Evolutionary conservation across 352 stramenopile species (phyloP).

Genomic region (Peronospora belbahrii): DNA sequence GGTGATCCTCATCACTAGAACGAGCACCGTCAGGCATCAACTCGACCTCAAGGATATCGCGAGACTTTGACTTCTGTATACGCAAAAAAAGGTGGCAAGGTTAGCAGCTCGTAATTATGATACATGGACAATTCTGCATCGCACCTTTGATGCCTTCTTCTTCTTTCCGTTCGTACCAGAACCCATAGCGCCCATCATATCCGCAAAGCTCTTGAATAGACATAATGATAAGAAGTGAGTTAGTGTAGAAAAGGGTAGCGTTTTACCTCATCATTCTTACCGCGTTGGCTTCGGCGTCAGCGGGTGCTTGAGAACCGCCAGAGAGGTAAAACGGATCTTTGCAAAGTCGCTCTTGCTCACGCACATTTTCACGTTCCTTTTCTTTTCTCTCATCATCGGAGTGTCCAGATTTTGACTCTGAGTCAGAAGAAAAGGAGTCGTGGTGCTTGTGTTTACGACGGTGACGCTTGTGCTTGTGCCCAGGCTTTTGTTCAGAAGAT

Average conservation of each 20-base stretch:
- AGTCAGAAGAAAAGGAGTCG: slow-evolving; percentile 25
- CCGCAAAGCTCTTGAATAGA: slow-evolving; percentile 46
- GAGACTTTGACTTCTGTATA: slow-evolving; percentile 37
- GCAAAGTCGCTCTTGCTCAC: slow-evolving; percentile 58
- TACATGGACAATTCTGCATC: neutral
- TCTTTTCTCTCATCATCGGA: slow-evolving; percentile 39
- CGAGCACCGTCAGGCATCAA: slow-evolving; percentile 69
- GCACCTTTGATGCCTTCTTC: slow-evolving; percentile 58
- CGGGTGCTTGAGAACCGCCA: slow-evolving; percentile 12
- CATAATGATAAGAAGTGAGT: no score
- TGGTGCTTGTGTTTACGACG: slow-evolving; percentile 15
- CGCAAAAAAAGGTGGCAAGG: neutral
- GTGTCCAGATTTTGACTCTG: slow-evolving; percentile 24
- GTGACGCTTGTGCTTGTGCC: slow-evolving; percentile 27
- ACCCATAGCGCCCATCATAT: slow-evolving; percentile 76
- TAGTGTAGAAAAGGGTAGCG: no score
- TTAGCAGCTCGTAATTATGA: neutral
- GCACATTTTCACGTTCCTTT: slow-evolving; percentile 32
- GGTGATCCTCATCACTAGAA: slow-evolving; percentile 63
- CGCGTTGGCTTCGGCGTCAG: slow-evolving; percentile 32
- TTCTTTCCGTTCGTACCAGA: slow-evolving; percentile 52
- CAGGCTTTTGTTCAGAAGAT: slow-evolving; percentile 43
- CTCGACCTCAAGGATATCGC: slow-evolving; percentile 59
- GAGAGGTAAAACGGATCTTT: slow-evolving; percentile 82
- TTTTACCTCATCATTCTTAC: slow-evolving; percentile 7